phyloP scores from a whole-genome alignment of 208 protist genomes.

The Leishmania aethiopica region DNA sequence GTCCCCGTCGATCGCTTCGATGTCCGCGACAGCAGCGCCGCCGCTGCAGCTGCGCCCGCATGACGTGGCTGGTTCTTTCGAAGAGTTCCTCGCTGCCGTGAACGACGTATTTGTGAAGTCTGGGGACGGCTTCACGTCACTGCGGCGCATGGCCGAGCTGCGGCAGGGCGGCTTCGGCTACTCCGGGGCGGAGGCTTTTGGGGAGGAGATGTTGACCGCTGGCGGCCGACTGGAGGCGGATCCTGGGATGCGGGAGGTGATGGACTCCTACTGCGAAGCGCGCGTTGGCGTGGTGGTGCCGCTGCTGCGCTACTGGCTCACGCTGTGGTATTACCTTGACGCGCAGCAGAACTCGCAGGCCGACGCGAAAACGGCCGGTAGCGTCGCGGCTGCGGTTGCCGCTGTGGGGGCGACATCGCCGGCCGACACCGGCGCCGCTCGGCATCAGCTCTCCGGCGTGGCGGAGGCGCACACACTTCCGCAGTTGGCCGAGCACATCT shows the following conservation, averaged over 20 bases:
- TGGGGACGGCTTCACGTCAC: conserved; percentile 45
- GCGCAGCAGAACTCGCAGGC: conserved; percentile 14
- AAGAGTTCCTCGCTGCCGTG: conserved; percentile 39
- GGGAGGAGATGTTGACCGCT: conserved; percentile 34
- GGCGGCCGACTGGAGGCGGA: conserved; percentile 36
- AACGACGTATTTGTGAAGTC: conserved; percentile 60
- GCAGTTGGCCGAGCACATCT: conserved; percentile 58
- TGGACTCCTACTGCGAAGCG: conserved; percentile 65
- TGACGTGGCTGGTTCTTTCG: conserved; percentile 34
- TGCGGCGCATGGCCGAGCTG: conserved; percentile 79
- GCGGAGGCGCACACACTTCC: conserved; percentile 39
- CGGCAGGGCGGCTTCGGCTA: conserved; percentile 44
- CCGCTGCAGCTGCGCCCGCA: conserved; percentile 18
- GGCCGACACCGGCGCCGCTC: conserved; percentile 3
- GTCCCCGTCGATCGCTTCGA: background rate
- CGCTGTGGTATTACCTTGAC: conserved; percentile 39
- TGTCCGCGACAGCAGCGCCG: background rate
- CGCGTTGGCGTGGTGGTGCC: conserved; percentile 68
- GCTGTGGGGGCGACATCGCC: background rate
- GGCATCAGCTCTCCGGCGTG: conserved; percentile 23
- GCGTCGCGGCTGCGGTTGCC: background rate
- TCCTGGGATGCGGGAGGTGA: conserved; percentile 49
- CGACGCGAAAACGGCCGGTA: conserved; percentile 1
- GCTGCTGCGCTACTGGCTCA: conserved; percentile 70
- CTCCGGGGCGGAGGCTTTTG: conserved; percentile 41